A percentile compares a stretch with the other conserved stretches of the same genome.
Evolutionary conservation across 2,329 filamentous ascomycete species (phyloP).

Genomic region (Tolypocladium ophioglossoides): DNA sequence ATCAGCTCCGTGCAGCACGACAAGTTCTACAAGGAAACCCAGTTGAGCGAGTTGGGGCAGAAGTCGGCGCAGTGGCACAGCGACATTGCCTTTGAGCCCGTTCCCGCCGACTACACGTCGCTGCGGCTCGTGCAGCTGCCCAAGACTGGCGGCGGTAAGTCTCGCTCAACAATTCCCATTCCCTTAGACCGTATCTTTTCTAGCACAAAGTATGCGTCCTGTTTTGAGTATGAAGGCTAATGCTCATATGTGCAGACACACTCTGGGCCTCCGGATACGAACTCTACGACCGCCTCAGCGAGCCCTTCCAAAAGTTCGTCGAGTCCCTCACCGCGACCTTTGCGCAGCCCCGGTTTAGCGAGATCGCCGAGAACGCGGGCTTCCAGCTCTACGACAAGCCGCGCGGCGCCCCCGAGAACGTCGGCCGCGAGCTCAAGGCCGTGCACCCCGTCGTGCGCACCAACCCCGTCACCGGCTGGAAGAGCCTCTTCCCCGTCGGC

Average conservation of each 20-base stretch:
- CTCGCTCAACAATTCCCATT: not conserved
- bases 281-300: conserved; percentile 52
- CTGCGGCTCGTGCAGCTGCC: conserved; percentile 44
- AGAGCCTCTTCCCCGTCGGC: conserved; percentile 41
- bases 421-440: conserved; percentile 35
- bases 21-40: conserved; percentile 29
- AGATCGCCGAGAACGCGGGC: conserved; percentile 31
- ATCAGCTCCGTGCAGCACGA: conserved; percentile 48
- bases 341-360: conserved; percentile 37
- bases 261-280: conserved; percentile 61
- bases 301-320: conserved; percentile 44
- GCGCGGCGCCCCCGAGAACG: conserved; percentile 39
- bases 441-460: conserved; percentile 45
- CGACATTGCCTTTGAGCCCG: conserved; percentile 55
- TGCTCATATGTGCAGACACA: conserved; percentile 30
- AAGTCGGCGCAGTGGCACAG: conserved; percentile 44
- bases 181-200: too few relatives aligned
- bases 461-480: conserved; percentile 49
- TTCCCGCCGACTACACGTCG: conserved; percentile 52
- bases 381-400: conserved; percentile 33
- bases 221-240: not conserved
- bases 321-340: conserved; percentile 47
- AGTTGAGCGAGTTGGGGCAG: conserved; percentile 19
- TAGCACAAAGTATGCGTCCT: too few relatives aligned
- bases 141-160: conserved; percentile 39